phyloP scores from a whole-genome alignment of 2,329 filamentous ascomycete species.

The Exophiala sp. region DNA sequence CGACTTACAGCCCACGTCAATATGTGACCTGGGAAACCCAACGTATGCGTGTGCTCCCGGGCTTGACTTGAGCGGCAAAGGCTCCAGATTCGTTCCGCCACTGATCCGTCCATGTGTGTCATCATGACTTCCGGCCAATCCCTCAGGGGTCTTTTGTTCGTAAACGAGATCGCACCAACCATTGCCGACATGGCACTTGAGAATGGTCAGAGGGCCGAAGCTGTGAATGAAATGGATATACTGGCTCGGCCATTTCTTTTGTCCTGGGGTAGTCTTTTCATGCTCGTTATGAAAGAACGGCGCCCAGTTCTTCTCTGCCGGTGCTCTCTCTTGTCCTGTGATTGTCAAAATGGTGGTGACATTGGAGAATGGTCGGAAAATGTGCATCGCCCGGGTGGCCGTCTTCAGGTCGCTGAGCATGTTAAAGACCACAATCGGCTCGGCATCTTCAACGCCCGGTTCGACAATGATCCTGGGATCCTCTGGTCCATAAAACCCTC shows the following conservation, averaged over 20 bases:
- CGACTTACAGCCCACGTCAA: conserved; percentile 15
- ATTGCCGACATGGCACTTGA: conserved; percentile 11
- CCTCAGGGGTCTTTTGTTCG: conserved; percentile 13
- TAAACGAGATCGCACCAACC: conserved; percentile 17
- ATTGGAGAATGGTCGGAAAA: conserved; percentile 27
- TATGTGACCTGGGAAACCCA: conserved; percentile 21
- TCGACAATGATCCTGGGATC: conserved; percentile 29
- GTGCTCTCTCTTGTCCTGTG: conserved; percentile 11
- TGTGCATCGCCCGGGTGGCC: conserved; percentile 21
- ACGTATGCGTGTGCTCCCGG: conserved; percentile 6
- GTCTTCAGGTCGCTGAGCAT: conserved; percentile 20
- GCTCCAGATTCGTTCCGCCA: conserved; percentile 24
- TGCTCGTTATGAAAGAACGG: conserved; percentile 22
- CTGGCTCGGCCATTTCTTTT: conserved; percentile 12
- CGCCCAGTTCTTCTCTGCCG: conserved; percentile 27
- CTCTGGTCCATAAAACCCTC: conserved; percentile 26
- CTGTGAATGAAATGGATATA: conserved; percentile 21
- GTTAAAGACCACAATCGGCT: conserved; percentile 30
- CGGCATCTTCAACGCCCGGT: conserved; percentile 24
- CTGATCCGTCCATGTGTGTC: conserved; percentile 16
- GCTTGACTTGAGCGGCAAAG: conserved; percentile 4
- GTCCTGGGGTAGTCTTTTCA: neutral
- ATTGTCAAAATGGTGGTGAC: conserved; percentile 22
- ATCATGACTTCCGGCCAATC: neutral
- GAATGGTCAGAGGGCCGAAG: conserved; percentile 10